phyloP scores from a whole-genome alignment of 2,329 filamentous ascomycete genomes.

The Ophiostoma montium region DNA sequence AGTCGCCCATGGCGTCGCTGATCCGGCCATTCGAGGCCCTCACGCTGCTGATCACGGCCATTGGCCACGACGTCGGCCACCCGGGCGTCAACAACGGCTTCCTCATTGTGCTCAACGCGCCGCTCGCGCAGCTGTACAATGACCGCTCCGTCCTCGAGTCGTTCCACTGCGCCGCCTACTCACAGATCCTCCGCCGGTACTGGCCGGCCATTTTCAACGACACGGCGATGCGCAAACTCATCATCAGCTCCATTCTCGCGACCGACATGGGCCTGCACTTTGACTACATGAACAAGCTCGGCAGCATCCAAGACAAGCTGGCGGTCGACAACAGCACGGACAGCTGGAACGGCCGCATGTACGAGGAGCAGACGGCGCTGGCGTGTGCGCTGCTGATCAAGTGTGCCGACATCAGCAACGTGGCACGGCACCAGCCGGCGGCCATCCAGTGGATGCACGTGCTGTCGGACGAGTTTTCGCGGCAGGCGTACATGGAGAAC shows the following conservation, averaged over 20 bases:
- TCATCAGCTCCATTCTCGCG: conserved; percentile 95
- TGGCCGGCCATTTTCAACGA: conserved; percentile 78
- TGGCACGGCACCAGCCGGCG: conserved; percentile 70
- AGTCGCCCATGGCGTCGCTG: conserved; percentile 56
- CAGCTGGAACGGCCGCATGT: conserved; percentile 61
- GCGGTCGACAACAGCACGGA: conserved; percentile 51
- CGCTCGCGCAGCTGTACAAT: conserved; percentile 89
- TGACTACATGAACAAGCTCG: conserved; percentile 84
- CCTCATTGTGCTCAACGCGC: conserved; percentile 78
- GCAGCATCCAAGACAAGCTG: conserved; percentile 66
- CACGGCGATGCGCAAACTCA: conserved; percentile 65
- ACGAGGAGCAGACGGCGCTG: conserved; percentile 64
- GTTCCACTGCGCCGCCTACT: conserved; percentile 94
- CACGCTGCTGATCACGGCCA: conserved; percentile 83
- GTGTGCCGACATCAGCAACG: conserved; percentile 97
- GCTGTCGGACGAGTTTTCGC: conserved; percentile 87
- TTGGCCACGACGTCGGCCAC: conserved; percentile 94
- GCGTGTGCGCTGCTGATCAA: conserved; percentile 91
- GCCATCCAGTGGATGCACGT: conserved; percentile 85
- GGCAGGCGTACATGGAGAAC: conserved; percentile 82
- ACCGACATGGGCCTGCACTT: conserved; percentile 98
- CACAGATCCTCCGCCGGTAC: conserved; percentile 81
- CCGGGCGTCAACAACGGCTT: conserved; percentile 98
- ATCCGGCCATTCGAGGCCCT: conserved; percentile 80
- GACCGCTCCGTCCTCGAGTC: conserved; percentile 93